Base-by-base conservation (phyloP, 192 early-diverging fungal species). In the Obelidium mucronatum region DNA sequence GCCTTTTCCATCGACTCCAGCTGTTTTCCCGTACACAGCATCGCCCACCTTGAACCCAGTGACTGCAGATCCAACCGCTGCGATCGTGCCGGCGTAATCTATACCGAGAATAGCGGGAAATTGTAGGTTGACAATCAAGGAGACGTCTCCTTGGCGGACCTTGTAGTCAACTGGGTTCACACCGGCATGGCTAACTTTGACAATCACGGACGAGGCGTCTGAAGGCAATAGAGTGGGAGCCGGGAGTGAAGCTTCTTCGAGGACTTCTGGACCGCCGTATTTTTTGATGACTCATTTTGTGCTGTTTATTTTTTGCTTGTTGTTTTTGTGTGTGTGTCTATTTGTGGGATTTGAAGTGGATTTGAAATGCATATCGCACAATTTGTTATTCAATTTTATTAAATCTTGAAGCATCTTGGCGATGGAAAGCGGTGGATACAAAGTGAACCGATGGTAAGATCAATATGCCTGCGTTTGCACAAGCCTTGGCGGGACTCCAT, bases 31-130 rank as follows among this genome's bases (percentile, higher is more conserved):
- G 40, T 71, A 79, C 36, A 79, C 78, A 11, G 68, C 19, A 40
- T 67, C 67, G 1, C 78, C 78, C 28, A 79, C 75, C 26, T 22
- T 33, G 28, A 79, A 1, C 4, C 48, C 42, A 0, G 37, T 54
- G 6, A 53, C 39, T 24, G 54, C 54, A 33, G 40, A 1, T 15
- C 76, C 76, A 15, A 63, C 67, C 6, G 3, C 59, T 22, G 44
- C 78, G 39, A 79, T 51, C n/a, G 31, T 26, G 35, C 78, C 78
- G 33, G 56, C 40, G 58, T 69, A 79, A 52, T 79, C 78, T 35
- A 70, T 71, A 5, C 78, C 78, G 19, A 78, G 65, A 39, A 79
- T 79, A 2, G 78, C 73, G 15, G 78, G 78, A 42, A 79, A 39
- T 22, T 13, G 24, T 8, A 78, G 11, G 4, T 5, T 3, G 56